Evolutionary conservation across 345 rosid genomes (phyloP), one percentile per base, ranked within the genome.

Genomic region (Eucalyptus grandis): DNA sequence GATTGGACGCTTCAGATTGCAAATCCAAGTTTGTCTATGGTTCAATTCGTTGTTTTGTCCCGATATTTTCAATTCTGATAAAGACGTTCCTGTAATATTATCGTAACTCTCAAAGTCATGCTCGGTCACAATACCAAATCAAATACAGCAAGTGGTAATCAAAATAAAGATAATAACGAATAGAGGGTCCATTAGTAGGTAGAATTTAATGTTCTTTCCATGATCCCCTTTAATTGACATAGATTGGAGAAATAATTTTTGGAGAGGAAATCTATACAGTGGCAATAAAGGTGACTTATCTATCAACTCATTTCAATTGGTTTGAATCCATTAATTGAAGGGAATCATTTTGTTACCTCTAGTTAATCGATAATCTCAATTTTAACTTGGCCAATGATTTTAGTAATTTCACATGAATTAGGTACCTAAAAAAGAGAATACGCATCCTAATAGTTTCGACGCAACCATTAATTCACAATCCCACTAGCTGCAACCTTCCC

Each of bases 21-120:
- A 26, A 58, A 11, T 26, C 14, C n/a, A 58, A 58, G n/a, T 26
- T 58, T 58, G 65, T 58, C 65, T 26, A 58, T 58, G 14, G n/a
- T 58, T 58, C n/a, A 58, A 58, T 58, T 58, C 4, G 3, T 0
- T 1, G n/a, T 26, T 58, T 0, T 15, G 3, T 14, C 53, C 17
- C 19, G 19, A 50, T 50, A 50, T 50, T 50, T 50, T 50, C 53
- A 50, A 27, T 58, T 58, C 7, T 11, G 2, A 58, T 58, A 26
- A 58, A 26, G n/a, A 58, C 2, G 7, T 54, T 21, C 9, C 60
- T 54, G 5, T 54, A 26, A 58, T 58, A 58, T 58, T 10, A 58
- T 58, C 4, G 3, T 11, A n/a, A 58, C 30, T 58, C 7, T 58
- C 30, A 27, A 2, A 62, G 9, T 14, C 17, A 62, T 30, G 17